These are phyloP conservation scores for Chlamydomonas incerta DNA, from an alignment of 139 green algal species.

Conservation along the genomic window DNA sequence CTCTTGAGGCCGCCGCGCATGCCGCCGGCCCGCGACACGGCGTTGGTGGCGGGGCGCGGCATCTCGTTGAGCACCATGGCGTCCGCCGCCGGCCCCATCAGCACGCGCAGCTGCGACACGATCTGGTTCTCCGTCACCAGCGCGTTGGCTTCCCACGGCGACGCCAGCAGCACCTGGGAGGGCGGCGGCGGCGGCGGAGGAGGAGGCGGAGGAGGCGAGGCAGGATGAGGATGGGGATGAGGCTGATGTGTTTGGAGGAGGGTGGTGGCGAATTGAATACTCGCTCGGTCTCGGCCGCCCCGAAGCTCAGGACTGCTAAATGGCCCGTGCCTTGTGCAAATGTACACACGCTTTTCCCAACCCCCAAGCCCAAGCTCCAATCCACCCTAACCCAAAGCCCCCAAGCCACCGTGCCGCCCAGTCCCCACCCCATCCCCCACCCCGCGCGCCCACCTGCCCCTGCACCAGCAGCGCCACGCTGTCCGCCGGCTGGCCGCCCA, in stretches of 20 bases:
- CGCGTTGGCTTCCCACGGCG: neutral
- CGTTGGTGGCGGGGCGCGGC: neutral
- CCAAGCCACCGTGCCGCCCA: too few relatives aligned
- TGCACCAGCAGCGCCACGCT: slow-evolving; percentile 43
- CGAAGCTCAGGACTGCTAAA: too few relatives aligned
- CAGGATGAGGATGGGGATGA: too few relatives aligned
- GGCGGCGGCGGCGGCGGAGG: too few relatives aligned
- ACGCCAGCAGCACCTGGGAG: slow-evolving; percentile 34
- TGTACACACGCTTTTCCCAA: too few relatives aligned
- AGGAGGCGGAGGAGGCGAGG: too few relatives aligned
- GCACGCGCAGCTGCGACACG: slow-evolving; percentile 8
- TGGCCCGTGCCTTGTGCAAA: too few relatives aligned
- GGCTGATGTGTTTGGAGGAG: too few relatives aligned
- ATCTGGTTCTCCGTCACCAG: slow-evolving; percentile 29
- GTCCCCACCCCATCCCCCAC: neutral
- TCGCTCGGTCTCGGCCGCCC: too few relatives aligned
- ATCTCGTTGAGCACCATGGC: slow-evolving; percentile 40
- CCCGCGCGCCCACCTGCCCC: slow-evolving; percentile 25
- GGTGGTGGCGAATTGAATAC: too few relatives aligned
- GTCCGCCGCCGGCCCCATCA: neutral
- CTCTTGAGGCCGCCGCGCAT: slow-evolving; percentile 17
- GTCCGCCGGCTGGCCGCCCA: slow-evolving; percentile 8
- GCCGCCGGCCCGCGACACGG: neutral
- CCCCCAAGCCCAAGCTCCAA: too few relatives aligned
- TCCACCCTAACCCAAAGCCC: too few relatives aligned